Conservation (phyloP, 495 filamentous ascomycete genomes). For the Penicillium desertorum region DNA sequence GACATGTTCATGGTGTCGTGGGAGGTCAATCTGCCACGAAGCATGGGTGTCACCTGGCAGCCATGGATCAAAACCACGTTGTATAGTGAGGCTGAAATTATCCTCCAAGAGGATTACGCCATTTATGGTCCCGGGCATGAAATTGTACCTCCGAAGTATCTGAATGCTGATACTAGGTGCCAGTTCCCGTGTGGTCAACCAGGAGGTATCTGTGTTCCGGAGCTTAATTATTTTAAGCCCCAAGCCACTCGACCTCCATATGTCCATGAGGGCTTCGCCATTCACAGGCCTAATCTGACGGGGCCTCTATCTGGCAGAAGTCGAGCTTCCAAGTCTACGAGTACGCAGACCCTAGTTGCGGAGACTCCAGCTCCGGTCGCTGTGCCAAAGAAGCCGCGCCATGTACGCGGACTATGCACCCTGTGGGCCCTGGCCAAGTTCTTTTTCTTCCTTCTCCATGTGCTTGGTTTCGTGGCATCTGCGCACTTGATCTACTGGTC, state of each 20-base stretch:
- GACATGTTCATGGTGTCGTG: slow-evolving; percentile 34
- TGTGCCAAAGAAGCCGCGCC: not conserved
- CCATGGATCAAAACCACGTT: slow-evolving; percentile 25
- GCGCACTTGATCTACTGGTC: not conserved
- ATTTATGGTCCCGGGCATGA: not conserved
- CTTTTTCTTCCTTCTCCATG: not conserved
- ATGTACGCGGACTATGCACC: not conserved
- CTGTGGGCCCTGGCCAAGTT: not conserved
- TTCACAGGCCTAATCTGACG: not conserved
- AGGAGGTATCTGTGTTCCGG: not conserved
- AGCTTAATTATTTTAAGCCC: not conserved
- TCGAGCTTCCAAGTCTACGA: not conserved
- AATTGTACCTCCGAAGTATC: not conserved
- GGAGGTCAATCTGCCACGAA: slow-evolving; percentile 18
- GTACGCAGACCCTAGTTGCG: not conserved
- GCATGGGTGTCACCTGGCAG: slow-evolving; percentile 25
- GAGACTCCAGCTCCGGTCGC: not conserved
- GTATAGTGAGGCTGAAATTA: not conserved
- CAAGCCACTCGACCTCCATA: not conserved
- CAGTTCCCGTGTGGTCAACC: not conserved
- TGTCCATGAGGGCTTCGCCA: not conserved
- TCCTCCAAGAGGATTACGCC: not conserved
- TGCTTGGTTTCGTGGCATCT: not conserved
- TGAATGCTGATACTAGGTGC: not conserved
- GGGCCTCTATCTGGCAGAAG: not conserved